Evolutionary conservation across 352 stramenopile genomes (phyloP).

Genomic region (Phytophthora citricola): DNA sequence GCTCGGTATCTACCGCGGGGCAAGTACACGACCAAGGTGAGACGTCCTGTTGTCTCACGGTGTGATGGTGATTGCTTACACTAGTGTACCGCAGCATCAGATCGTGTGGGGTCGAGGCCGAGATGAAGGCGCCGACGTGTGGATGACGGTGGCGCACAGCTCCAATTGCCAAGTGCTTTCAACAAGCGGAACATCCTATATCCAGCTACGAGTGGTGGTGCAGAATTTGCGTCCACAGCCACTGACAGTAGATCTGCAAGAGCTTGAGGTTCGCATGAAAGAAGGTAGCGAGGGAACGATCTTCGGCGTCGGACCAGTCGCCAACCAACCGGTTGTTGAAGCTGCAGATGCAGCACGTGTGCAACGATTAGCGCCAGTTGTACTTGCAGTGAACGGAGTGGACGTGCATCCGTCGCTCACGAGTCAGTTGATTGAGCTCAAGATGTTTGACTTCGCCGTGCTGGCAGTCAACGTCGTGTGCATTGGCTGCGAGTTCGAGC

Average conservation of each 20-base stretch:
- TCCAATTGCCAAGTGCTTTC: conserved; percentile 66
- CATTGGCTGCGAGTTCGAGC: conserved; percentile 75
- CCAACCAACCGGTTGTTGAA: conserved; percentile 21
- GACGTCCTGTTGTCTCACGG: too few species aligned
- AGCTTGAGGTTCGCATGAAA: conserved; percentile 78
- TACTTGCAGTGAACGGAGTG: conserved; percentile 66
- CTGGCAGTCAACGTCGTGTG: conserved; percentile 69
- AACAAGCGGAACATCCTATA: conserved; percentile 38
- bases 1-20: conserved; percentile 62
- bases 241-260: conserved; percentile 65
- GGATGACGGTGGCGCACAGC: conserved; percentile 76
- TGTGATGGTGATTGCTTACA: too few species aligned
- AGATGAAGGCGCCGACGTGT: conserved; percentile 72
- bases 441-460: conserved; percentile 76
- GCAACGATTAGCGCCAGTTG: conserved; percentile 45
- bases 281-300: conserved; percentile 58
- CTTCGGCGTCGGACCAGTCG: conserved; percentile 35
- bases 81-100: conserved; percentile 39
- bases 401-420: conserved; percentile 36
- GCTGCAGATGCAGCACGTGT: not conserved
- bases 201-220: conserved; percentile 74
- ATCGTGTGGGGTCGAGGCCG: conserved; percentile 74
- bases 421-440: conserved; percentile 48
- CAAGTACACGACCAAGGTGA: conserved; percentile 72
- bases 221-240: conserved; percentile 68